A percentile compares a stretch with the other conserved stretches of the same genome.
phyloP scores from a whole-genome alignment of 2,329 filamentous ascomycete genomes.

The Colletotrichum caudatum region DNA sequence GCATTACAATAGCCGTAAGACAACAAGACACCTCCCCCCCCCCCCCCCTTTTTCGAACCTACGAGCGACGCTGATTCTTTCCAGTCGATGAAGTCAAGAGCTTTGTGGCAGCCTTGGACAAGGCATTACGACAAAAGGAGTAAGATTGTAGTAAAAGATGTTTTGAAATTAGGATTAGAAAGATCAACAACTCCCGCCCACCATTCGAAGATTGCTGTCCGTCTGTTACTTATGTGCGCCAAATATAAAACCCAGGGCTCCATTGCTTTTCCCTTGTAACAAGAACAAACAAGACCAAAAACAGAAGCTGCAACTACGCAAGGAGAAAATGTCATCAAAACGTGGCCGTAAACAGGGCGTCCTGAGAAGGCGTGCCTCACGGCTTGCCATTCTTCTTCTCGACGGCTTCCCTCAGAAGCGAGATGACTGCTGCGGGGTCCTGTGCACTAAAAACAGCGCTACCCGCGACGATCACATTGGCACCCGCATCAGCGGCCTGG shows the following conservation, averaged over 20 bases:
- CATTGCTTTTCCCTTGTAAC: slow-evolving; percentile 18
- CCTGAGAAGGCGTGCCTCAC: slow-evolving; percentile 42
- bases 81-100: slow-evolving; percentile 68
- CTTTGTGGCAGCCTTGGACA: slow-evolving; percentile 65
- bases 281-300: slow-evolving; percentile 6
- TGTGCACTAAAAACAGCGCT: slow-evolving; percentile 95
- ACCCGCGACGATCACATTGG: slow-evolving; percentile 97
- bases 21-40: not conserved
- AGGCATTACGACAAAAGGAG: slow-evolving; percentile 53
- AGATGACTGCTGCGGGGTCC: slow-evolving; percentile 88
- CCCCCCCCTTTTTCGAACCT: not conserved
- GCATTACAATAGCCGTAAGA: slow-evolving; percentile 77
- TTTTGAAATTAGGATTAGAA: slow-evolving; percentile 35
- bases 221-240: slow-evolving; percentile 27
- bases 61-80: not conserved
- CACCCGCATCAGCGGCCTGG: slow-evolving; percentile 92
- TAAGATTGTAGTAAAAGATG: slow-evolving; percentile 6
- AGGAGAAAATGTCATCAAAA: slow-evolving; percentile 37
- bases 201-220: slow-evolving; percentile 17
- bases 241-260: slow-evolving; percentile 33
- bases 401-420: slow-evolving; percentile 82
- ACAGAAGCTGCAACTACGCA: slow-evolving; percentile 1
- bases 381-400: slow-evolving; percentile 66
- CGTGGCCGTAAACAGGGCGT: slow-evolving; percentile 8
- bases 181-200: slow-evolving; percentile 14